phyloP scores from a whole-genome alignment of 2,329 filamentous ascomycete genomes.

The Ophiostoma australiae region DNA sequence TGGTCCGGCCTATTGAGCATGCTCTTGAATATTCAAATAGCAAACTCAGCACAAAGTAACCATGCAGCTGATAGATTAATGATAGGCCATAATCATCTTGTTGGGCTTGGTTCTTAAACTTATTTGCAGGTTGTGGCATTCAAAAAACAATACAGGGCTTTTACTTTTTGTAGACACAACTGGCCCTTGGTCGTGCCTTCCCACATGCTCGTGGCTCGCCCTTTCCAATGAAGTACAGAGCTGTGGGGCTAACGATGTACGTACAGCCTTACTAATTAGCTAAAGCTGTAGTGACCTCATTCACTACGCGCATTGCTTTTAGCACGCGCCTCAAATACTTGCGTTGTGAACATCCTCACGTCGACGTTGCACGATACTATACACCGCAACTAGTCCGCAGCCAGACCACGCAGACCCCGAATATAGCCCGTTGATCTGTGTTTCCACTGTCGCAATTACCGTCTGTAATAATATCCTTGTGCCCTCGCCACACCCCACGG shows the following conservation, averaged over 20 bases:
- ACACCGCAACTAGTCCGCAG: neutral
- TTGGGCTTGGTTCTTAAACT: no score
- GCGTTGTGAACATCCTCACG: neutral
- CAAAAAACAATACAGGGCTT: neutral
- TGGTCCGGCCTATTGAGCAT: neutral
- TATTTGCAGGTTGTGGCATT: no score
- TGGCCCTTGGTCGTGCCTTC: neutral
- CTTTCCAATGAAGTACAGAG: neutral
- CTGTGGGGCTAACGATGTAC: neutral
- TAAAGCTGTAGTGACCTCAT: constrained; percentile 15
- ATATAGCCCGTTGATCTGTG: neutral
- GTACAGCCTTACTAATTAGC: neutral
- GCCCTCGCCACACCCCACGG: neutral
- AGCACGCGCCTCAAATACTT: neutral
- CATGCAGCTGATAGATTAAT: neutral
- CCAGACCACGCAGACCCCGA: neutral
- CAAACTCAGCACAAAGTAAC: neutral
- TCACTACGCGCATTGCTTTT: neutral
- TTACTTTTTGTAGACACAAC: neutral
- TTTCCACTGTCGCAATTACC: neutral
- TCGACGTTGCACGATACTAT: neutral
- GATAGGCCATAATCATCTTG: no score
- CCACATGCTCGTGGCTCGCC: neutral
- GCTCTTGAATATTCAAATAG: neutral
- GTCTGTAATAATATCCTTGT: neutral